Evolutionary conservation across 768 basidiomycete species (phyloP).

Genomic region (Termitomyces sp.): DNA sequence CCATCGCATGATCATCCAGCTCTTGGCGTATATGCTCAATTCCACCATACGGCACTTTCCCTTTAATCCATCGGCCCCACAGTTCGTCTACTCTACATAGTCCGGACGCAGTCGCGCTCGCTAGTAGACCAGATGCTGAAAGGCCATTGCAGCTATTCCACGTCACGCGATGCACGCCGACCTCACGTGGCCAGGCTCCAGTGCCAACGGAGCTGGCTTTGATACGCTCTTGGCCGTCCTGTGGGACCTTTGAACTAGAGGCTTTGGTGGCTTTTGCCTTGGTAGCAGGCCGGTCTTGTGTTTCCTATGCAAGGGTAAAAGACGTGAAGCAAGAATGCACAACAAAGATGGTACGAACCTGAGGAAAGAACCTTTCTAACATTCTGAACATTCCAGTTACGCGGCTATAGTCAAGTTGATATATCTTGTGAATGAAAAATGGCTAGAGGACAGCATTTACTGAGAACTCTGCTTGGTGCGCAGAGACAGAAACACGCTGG

Average conservation of each 20-base stretch:
- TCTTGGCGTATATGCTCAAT: conserved; percentile 61
- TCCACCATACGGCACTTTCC: conserved; percentile 59
- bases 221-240: conserved; percentile 22
- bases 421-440: conserved; percentile 74
- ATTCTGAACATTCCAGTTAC: conserved; percentile 73
- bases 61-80: conserved; percentile 67
- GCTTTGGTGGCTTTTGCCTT: conserved; percentile 45
- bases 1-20: conserved; percentile 38
- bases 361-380: conserved; percentile 81
- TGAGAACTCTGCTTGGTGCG: not conserved
- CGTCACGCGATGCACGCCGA: conserved; percentile 67
- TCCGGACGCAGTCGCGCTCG: conserved; percentile 79
- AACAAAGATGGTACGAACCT: conserved; percentile 33
- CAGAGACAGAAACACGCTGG: conserved; percentile 1
- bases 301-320: conserved; percentile 10
- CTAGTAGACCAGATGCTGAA: conserved; percentile 51
- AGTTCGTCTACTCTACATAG: conserved; percentile 82
- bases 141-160: conserved; percentile 84
- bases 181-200: conserved; percentile 75
- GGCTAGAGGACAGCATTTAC: conserved; percentile 38
- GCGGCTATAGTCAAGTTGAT: conserved; percentile 83
- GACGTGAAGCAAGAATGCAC: not conserved
- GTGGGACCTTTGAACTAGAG: conserved; percentile 28
- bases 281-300: conserved; percentile 18
- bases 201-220: conserved; percentile 33